Evolutionary conservation across 2,329 filamentous ascomycete species (phyloP), one percentile per base, ranked within the genome.

Genomic region (Colletotrichum neosansevieriae): DNA sequence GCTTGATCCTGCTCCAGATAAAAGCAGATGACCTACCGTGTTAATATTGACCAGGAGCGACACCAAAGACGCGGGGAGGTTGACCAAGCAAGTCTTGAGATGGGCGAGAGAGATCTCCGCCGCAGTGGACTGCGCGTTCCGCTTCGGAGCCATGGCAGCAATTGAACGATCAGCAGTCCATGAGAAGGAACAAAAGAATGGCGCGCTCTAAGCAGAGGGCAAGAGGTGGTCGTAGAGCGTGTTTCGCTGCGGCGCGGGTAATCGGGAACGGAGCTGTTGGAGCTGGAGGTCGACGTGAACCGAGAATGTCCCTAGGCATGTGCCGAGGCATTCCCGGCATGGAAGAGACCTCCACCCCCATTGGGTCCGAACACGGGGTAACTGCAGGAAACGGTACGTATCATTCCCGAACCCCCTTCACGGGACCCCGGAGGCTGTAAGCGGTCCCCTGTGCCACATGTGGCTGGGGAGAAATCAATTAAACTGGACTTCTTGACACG

Each of bases 11-110:
- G 21, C n/a, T 57, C 15, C 49, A 32, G 15, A 40, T 49, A 21
- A 13, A 56, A 45, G 70, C 50, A 44, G 44, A 13, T 67, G 53
- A 78, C 92, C 81, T 85, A 97, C 93, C 49, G 94, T 94, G 77
- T 98, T 97, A 74, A 94, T 88, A 81, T 94, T 97, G 73, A 95
- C 89, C 57, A 99, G 88, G 61, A 97, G 81, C 40, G 93, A 91
- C 64, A 97, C 94, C 64, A 99, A 84, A 29, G 93, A 91, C 4
- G 92, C 82, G 54, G 96, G 96, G 58, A 99, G 87, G 81, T 98
- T 98, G 78, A 97, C 93, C 59, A 99, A 86, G 81, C 96, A 99
- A 79, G 92, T 98, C 84, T 97, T 97, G 68, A 98, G 86, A 73
- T 94, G 93, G 54, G 94, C 89, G 69, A 98, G 87, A 62, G 92